Base-by-base conservation (phyloP, 1,284 basidiomycete genomes). In the Fomitiporia mediterranea region DNA sequence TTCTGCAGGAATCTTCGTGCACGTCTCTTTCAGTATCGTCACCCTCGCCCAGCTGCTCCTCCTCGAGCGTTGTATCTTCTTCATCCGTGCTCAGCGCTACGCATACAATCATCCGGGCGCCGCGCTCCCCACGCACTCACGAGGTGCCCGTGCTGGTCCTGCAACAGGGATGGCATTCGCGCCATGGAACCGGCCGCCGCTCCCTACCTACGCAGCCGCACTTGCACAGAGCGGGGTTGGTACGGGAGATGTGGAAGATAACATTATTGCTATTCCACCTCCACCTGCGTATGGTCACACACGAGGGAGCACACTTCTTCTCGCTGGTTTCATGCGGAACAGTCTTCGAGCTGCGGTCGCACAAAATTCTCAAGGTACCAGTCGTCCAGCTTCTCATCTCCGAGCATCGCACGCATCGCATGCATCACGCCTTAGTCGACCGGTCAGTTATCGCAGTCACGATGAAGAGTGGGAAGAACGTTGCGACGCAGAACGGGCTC, bases 201-300 rank as follows among this genome's bases (percentile, higher is more conserved):
- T 88, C 43, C 85, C 85, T 0, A 85, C 83, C 2, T 88, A 87
- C 65, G 84, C 83, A 3, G 81, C 83, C 25, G 79, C 82, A 4
- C 72, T 89, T n/a, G 78, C 81, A 15, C 77, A 84, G 62, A 82
- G 80, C 66, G 84, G 85, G 21, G 72, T 72, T 9, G 81, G 82
- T n/a, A 88, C 86, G 1, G 86, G 84, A 32, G 85, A 88, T 66
- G 84, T 85, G 23, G 86, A 88, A 64, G 84, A 86, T 66, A 74
- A 78, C 65, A 66, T 77, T 34, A 86, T 86, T 59, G 85, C 84
- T 5, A 75, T 73, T 11, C 75, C 81, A 3, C 84, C 85, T 0
- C 86, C 86, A 2, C 86, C 86, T 3, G 82, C 83, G 17, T 88
- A 88, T 65, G 85, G 86, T 23, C 76, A 86, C 63, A 85, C 83